phyloP scores from a whole-genome alignment of 202 grass and related monocot genomes.

The Setaria viridis region DNA sequence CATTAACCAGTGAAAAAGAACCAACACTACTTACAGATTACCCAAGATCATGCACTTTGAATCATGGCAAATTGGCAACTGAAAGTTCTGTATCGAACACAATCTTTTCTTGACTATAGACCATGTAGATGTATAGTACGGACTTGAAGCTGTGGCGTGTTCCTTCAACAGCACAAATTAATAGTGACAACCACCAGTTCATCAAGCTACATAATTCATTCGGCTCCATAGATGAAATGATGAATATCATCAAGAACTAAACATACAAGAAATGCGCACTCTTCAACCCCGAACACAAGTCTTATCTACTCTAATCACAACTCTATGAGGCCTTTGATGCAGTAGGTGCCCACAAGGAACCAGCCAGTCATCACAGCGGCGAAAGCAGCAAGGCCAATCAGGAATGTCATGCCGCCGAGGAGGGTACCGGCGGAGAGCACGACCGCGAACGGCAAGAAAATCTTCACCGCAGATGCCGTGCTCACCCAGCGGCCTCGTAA shows the following conservation, averaged over 20 bases:
- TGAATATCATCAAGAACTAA: not conserved
- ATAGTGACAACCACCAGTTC: not conserved
- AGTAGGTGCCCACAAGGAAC: constrained; percentile 89
- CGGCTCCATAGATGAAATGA: too few species aligned
- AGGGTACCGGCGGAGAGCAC: constrained; percentile 56
- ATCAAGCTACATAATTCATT: constrained; percentile 8
- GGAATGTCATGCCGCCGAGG: constrained; percentile 60
- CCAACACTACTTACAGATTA: not conserved
- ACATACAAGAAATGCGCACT: not conserved
- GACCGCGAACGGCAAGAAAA: constrained; percentile 58
- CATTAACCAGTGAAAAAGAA: not conserved
- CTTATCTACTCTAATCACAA: constrained; percentile 51
- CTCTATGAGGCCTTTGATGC: constrained; percentile 77
- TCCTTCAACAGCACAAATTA: not conserved
- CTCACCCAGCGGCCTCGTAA: constrained; percentile 72
- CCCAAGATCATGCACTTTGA: not conserved
- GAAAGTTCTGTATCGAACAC: not conserved
- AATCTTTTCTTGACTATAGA: not conserved
- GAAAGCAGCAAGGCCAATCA: constrained; percentile 59
- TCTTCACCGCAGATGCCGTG: constrained; percentile 49
- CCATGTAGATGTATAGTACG: not conserved
- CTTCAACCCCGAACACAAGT: not conserved
- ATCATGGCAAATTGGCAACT: not conserved
- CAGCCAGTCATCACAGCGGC: constrained; percentile 58
- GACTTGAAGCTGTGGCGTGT: not conserved